Conservation (phyloP, 2,329 filamentous ascomycete species). For the Ophiosphaerella herpotricha region DNA sequence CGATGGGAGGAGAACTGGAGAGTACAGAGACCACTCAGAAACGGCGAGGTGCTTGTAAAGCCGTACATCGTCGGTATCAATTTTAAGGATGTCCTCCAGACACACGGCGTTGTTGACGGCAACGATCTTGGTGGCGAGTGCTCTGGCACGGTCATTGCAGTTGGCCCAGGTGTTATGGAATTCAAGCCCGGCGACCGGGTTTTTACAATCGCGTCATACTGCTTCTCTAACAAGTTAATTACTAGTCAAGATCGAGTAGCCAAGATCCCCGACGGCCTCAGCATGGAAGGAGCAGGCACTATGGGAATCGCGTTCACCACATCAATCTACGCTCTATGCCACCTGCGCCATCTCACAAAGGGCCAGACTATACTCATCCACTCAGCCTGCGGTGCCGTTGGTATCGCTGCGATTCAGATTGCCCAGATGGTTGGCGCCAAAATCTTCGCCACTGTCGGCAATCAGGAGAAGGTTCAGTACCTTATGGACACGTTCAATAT, state of each 20-base stretch:
- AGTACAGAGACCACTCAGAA: too few species aligned
- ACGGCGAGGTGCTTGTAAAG: too few species aligned
- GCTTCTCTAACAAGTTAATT: neutral
- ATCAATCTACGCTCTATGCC: neutral
- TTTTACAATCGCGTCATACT: neutral
- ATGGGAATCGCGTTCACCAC: neutral
- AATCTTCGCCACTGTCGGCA: conserved; percentile 26
- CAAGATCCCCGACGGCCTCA: conserved; percentile 2
- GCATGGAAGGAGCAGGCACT: neutral
- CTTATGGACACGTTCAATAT: conserved; percentile 21
- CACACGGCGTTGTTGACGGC: too few species aligned
- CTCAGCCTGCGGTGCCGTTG: conserved; percentile 23
- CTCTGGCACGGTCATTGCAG: neutral
- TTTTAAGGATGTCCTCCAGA: too few species aligned
- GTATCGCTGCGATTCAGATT: conserved; percentile 14
- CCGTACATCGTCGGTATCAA: too few species aligned
- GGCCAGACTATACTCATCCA: neutral
- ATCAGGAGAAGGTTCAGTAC: conserved; percentile 20
- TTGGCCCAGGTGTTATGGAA: neutral
- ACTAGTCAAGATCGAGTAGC: neutral
- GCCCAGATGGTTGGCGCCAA: neutral
- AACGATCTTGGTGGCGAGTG: neutral
- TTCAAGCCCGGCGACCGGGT: conserved; percentile 1
- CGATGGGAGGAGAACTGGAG: too few species aligned
- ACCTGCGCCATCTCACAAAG: neutral